These are phyloP conservation scores for Tylopilus sp. DNA, from an alignment of 768 basidiomycete species.

Conservation along the genomic window DNA sequence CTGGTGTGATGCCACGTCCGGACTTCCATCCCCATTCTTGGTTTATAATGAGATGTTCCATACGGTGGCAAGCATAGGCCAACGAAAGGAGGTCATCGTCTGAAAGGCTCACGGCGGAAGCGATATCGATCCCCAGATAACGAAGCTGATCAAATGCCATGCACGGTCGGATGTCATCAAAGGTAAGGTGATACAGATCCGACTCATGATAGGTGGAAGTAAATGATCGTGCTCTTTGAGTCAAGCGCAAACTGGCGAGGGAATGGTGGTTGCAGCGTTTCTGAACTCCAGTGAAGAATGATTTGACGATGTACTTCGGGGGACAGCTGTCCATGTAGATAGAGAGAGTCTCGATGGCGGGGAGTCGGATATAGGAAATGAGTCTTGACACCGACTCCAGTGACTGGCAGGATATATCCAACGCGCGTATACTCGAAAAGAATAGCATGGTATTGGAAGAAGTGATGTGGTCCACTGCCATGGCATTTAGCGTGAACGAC, in stretches of 20 bases:
- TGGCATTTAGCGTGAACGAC: neutral
- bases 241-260: too few relatives aligned
- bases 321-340: conserved; percentile 1
- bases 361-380: neutral
- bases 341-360: neutral
- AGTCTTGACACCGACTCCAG: neutral
- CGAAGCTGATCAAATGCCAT: conserved; percentile 4
- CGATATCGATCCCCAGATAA: neutral
- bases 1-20: neutral
- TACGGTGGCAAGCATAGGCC: neutral
- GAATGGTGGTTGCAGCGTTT: neutral
- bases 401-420: conserved; percentile 3
- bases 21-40: conserved; percentile 7
- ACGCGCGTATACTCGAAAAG: neutral
- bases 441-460: neutral
- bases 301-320: neutral
- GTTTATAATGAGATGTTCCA: conserved; percentile 2
- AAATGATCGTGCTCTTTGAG: too few relatives aligned
- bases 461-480: neutral
- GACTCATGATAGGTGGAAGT: neutral
- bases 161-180: neutral
- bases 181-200: neutral
- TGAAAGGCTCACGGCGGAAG: neutral
- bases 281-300: neutral
- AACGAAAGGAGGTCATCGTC: neutral